Percentiles rank a stretch among this genome's conserved stretches.
phyloP scores from a whole-genome alignment of 805 yeast genomes.

The Yamadazyma philogaea region DNA sequence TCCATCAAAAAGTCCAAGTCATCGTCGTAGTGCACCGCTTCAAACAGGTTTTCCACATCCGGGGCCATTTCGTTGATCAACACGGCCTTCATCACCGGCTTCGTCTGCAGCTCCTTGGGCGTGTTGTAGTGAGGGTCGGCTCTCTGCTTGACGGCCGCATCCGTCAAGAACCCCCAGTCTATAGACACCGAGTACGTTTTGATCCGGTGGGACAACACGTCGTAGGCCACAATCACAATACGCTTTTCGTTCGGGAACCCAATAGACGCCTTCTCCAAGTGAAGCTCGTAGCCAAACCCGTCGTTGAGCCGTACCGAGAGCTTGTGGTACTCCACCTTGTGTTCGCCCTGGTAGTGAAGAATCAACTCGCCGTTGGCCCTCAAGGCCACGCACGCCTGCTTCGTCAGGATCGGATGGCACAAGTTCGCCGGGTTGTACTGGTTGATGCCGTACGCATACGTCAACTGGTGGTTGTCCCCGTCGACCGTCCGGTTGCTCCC shows the following conservation, averaged over 20 bases:
- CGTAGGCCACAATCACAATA: conserved; percentile 43
- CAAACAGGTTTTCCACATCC: conserved; percentile 12
- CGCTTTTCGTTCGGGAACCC: conserved; percentile 51
- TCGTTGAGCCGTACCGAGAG: conserved; percentile 28
- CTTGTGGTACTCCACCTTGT: conserved; percentile 54
- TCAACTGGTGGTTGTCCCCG: conserved; percentile 14
- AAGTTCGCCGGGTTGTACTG: conserved; percentile 61
- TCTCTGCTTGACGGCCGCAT: conserved; percentile 45
- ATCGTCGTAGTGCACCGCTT: conserved; percentile 12
- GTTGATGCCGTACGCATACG: conserved; percentile 54
- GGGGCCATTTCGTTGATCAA: conserved; percentile 13
- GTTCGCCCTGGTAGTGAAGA: conserved; percentile 63
- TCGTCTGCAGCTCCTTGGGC: conserved; percentile 41
- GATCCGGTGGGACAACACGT: conserved; percentile 32
- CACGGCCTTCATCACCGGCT: conserved; percentile 34
- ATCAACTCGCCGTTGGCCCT: conserved; percentile 60
- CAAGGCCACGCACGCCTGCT: conserved; percentile 68
- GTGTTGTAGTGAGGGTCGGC: conserved; percentile 49
- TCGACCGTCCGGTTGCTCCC: neutral
- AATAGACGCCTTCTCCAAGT: conserved; percentile 38
- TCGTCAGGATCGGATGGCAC: conserved; percentile 63
- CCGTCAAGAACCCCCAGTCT: conserved; percentile 55
- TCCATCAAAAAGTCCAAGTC: conserved; percentile 12
- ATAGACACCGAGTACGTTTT: conserved; percentile 41
- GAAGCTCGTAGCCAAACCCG: conserved; percentile 11